phyloP scores from a whole-genome alignment of 768 basidiomycete species.

The Podaxis rugospora region DNA sequence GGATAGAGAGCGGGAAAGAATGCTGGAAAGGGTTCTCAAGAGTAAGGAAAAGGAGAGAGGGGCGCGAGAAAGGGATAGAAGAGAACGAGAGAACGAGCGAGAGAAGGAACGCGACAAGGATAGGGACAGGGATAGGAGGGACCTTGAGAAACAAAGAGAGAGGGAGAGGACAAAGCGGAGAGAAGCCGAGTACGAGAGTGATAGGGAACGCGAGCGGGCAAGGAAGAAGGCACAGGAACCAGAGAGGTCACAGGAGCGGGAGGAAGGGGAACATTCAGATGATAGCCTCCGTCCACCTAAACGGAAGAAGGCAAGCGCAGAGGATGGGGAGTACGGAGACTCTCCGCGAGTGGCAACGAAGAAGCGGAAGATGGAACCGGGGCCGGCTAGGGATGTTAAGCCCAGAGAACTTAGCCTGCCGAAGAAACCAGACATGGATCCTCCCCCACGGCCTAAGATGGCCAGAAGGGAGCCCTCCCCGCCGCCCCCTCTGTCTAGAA shows the following conservation, averaged over 20 bases:
- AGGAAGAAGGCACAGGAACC: constrained; percentile 17
- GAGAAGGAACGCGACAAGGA: constrained; percentile 10
- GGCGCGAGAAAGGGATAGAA: constrained; percentile 5
- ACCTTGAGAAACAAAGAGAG: constrained; percentile 18
- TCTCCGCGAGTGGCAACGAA: constrained; percentile 10
- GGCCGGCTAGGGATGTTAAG: neutral
- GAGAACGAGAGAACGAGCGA: constrained; percentile 8
- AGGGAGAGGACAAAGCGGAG: constrained; percentile 15
- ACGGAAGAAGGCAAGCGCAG: constrained; percentile 33
- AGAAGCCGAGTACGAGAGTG: constrained; percentile 11
- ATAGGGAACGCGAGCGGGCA: constrained; percentile 13
- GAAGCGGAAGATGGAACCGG: constrained; percentile 12
- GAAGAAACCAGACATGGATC: constrained; percentile 30
- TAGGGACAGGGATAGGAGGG: constrained; percentile 12
- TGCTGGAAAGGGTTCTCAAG: constrained; percentile 10
- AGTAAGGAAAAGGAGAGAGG: constrained; percentile 18
- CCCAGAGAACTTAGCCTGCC: constrained; percentile 15
- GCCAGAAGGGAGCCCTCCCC: constrained; percentile 11
- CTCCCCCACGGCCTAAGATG: neutral
- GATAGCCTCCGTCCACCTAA: constrained; percentile 25
- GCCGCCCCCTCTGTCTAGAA: constrained; percentile 13
- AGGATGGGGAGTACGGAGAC: constrained; percentile 26
- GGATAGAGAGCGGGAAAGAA: constrained; percentile 18
- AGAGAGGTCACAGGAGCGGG: constrained; percentile 17
- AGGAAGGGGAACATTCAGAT: constrained; percentile 21